Conservation (phyloP, 345 rosid genomes). For the Hirschfeldia incana region DNA sequence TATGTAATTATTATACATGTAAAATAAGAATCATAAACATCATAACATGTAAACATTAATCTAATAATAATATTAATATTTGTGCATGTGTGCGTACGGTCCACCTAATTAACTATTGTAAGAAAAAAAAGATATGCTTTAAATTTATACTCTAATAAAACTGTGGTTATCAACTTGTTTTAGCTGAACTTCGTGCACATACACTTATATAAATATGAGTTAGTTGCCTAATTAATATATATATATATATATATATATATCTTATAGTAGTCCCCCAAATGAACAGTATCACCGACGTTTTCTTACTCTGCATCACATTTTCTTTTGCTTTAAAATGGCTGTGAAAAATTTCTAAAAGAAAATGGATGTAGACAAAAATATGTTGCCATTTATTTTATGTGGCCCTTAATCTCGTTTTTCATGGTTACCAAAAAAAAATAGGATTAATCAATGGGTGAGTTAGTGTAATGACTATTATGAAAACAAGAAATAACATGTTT, state of each 20-base stretch:
- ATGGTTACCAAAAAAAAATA: background rate
- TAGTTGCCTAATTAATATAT: background rate
- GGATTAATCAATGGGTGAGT: background rate
- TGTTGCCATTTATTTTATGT: conserved; percentile 3
- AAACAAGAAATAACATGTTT: background rate
- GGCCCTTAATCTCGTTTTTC: background rate
- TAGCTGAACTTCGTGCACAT: background rate
- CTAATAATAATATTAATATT: too few relatives aligned
- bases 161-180: background rate
- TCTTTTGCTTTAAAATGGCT: conserved; percentile 7
- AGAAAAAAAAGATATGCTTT: too few relatives aligned
- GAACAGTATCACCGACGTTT: background rate
- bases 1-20: too few relatives aligned
- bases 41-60: too few relatives aligned
- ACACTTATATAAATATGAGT: background rate
- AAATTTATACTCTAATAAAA: background rate
- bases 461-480: background rate
- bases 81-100: too few relatives aligned
- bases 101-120: too few relatives aligned
- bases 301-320: background rate
- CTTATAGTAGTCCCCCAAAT: background rate
- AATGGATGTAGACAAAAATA: background rate
- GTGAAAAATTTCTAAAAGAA: background rate
- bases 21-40: too few relatives aligned
- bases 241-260: background rate